Evolutionary conservation across 1,284 basidiomycete species (phyloP), one percentile per base, ranked within the genome.

Genomic region (Microbotryum saponariae): DNA sequence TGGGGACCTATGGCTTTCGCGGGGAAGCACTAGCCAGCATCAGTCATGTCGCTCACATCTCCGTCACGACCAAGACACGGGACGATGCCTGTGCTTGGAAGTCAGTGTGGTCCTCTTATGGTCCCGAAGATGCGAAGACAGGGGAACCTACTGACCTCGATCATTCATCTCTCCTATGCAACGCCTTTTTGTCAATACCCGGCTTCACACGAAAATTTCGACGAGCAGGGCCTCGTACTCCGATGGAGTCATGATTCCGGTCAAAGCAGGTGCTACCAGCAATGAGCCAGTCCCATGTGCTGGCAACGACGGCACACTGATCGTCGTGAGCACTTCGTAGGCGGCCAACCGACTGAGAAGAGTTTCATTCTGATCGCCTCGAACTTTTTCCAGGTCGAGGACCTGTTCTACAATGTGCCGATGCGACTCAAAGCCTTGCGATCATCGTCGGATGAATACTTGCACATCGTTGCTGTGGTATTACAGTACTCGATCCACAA

Each of bases 21-120:
- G 96, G 96, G 37, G 96, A 99, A 76, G 96, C 96, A 0, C 79
- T 98, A 25, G 96, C 96, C 0, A 96, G 91, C 46, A 92, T 99
- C 64, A 94, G 91, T 33, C 92, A 96, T 76, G 91, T 97, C 56
- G 86, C 92, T 2, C 88, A 89, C 73, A 80, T 98, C 65, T 84
- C 85, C 21, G 88, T 98, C 10, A 78, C 90, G 16, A 96, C 91
- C 6, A 98, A 97, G 78, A 91, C 88, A 0, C 85, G 82, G 70
- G 71, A 78, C 0, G 89, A 91, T 56, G 31, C 53, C 4, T 90
- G 87, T 74, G 92, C 90, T 6, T 97, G 89, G 88, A 94, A 87
- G 91, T 94, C 74, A 73, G 84, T 77, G 68, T 63, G 16, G 2
- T 9, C 20, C 46, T 14, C 45, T 25, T 21, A 44, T 25, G 42